These are phyloP conservation scores for Mortierella sp. DNA, from an alignment of 371 early-diverging fungal species.

Conservation along the genomic window DNA sequence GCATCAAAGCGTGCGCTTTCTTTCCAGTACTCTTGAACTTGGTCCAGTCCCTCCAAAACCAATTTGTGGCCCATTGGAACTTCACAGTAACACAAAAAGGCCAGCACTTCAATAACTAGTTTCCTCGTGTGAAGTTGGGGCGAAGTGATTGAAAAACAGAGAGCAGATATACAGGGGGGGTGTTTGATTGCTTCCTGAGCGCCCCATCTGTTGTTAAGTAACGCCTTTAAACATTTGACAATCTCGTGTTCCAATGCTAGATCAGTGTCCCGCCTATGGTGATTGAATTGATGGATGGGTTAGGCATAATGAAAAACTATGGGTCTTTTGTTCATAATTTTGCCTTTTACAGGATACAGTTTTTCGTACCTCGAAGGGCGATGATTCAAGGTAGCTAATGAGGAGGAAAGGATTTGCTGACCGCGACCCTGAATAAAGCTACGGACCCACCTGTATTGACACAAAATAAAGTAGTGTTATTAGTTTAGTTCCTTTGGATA, in stretches of 20 bases:
- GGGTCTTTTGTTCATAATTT: constrained; percentile 36
- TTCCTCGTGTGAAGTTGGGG: constrained; percentile 85
- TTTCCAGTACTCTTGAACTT: constrained; percentile 63
- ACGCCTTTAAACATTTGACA: constrained; percentile 81
- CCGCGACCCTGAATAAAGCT: constrained; percentile 47
- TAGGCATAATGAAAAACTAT: constrained; percentile 35
- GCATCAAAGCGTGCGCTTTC: constrained; percentile 75
- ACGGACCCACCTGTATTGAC: constrained; percentile 45
- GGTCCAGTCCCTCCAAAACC: constrained; percentile 78
- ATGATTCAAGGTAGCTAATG: constrained; percentile 25
- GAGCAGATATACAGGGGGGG: constrained; percentile 78
- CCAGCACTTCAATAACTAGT: constrained; percentile 84
- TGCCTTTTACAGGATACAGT: background rate
- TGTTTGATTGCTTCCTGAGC: constrained; percentile 83
- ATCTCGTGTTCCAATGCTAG: constrained; percentile 86
- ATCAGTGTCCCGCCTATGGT: constrained; percentile 73
- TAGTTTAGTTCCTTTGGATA: background rate
- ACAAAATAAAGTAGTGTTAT: background rate
- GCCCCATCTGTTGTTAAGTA: constrained; percentile 87
- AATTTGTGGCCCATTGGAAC: constrained; percentile 83
- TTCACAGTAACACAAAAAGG: constrained; percentile 86
- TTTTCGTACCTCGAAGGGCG: constrained; percentile 51
- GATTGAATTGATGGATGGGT: constrained; percentile 41
- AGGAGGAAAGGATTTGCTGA: constrained; percentile 45
- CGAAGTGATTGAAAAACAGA: constrained; percentile 83